These are phyloP conservation scores for Dactylonectria macrodidyma DNA, from an alignment of 2,329 filamentous ascomycete species.

Conservation along the genomic window DNA sequence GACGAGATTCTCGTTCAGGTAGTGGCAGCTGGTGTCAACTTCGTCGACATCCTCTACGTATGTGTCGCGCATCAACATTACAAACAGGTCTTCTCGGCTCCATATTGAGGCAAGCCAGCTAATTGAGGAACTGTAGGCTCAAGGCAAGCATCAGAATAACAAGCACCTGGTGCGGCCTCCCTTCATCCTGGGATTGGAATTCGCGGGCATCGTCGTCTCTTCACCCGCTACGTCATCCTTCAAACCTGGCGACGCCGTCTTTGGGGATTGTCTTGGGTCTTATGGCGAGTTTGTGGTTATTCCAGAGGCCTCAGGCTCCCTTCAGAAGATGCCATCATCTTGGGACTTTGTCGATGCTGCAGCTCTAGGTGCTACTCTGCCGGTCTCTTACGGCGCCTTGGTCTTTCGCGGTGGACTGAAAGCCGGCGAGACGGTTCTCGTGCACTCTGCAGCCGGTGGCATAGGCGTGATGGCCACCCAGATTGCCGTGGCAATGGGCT, in stretches of 20 bases:
- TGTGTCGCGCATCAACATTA: constrained; percentile 2
- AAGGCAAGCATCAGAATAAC: constrained; percentile 74
- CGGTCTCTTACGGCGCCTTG: constrained; percentile 68
- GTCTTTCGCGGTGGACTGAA: constrained; percentile 57
- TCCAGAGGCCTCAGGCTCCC: constrained; percentile 42
- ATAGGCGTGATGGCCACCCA: constrained; percentile 70
- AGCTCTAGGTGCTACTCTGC: constrained; percentile 67
- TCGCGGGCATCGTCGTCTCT: constrained; percentile 66
- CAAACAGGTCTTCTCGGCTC: background rate
- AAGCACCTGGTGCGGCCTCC: constrained; percentile 68
- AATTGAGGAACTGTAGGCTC: constrained; percentile 52
- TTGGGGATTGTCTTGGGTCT: constrained; percentile 65
- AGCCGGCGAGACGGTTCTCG: constrained; percentile 65
- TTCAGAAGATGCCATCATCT: constrained; percentile 61
- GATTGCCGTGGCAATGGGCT: constrained; percentile 67
- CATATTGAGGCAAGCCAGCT: background rate
- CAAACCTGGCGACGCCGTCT: constrained; percentile 65
- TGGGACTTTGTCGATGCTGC: constrained; percentile 66
- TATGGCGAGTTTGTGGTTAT: constrained; percentile 67
- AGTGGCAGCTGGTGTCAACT: constrained; percentile 70
- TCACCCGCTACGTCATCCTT: constrained; percentile 55
- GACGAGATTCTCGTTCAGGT: constrained; percentile 54
- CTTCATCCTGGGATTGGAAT: constrained; percentile 73
- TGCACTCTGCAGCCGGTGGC: constrained; percentile 69
- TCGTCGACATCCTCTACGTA: constrained; percentile 72